A percentile compares a stretch with the other conserved stretches of the same genome.
Conservation (phyloP, 371 early-diverging fungal species). For the Mucor indicus region DNA sequence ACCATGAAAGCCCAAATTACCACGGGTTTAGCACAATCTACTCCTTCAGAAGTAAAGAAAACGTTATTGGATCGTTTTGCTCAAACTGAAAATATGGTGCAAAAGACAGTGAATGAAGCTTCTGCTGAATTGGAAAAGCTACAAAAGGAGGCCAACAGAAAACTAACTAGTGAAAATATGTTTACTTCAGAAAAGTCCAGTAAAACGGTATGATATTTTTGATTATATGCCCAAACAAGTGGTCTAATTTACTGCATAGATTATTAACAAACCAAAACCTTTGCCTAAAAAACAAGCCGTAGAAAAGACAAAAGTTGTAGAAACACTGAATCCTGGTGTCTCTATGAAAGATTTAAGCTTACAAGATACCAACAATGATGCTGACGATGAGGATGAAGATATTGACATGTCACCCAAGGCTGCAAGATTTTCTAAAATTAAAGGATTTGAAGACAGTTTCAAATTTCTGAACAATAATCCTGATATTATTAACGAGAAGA, state of each 20-base stretch:
- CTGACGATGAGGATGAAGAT: constrained; percentile 54
- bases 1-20: constrained; percentile 23
- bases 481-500: constrained; percentile 64
- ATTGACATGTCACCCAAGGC: constrained; percentile 62
- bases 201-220: constrained; percentile 55
- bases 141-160: constrained; percentile 63
- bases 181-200: constrained; percentile 65
- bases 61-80: constrained; percentile 13
- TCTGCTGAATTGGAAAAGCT: constrained; percentile 53
- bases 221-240: not conserved
- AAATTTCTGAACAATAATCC: constrained; percentile 68
- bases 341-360: constrained; percentile 36
- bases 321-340: constrained; percentile 71
- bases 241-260: constrained; percentile 16
- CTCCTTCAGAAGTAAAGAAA: constrained; percentile 28
- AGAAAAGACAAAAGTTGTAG: constrained; percentile 50
- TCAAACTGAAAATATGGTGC: constrained; percentile 14
- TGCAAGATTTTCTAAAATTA: constrained; percentile 58
- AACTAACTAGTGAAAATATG: constrained; percentile 79
- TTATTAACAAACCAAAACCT: constrained; percentile 46
- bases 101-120: constrained; percentile 36
- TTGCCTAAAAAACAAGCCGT: constrained; percentile 15
- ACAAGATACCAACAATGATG: constrained; percentile 30
- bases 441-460: constrained; percentile 65
- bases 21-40: constrained; percentile 14